phyloP scores from a whole-genome alignment of 129 eudicot species.

The Gnaphalium uliginosum region DNA sequence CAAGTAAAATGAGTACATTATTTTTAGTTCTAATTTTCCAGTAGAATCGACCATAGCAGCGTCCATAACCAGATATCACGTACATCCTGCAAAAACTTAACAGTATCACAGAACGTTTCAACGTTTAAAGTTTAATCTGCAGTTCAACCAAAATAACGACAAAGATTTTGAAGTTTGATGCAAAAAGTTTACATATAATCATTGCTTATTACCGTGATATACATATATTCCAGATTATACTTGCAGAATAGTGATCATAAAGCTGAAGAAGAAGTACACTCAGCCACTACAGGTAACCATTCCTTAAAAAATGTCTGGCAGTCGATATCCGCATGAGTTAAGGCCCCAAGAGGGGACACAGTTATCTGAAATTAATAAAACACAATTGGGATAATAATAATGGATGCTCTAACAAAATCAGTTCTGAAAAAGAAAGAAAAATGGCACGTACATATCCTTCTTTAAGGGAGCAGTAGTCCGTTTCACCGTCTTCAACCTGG shows the following conservation, averaged over 20 bases:
- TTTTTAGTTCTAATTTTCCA: background rate
- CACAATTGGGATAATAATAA: background rate
- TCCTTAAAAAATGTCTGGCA: slow-evolving; percentile 50
- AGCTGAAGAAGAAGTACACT: slow-evolving; percentile 41
- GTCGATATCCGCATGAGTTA: slow-evolving; percentile 67
- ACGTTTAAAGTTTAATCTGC: background rate
- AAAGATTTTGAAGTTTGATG: no score
- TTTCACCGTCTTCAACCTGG: slow-evolving; percentile 52
- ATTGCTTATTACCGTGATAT: background rate
- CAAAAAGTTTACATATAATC: no score
- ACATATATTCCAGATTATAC: slow-evolving; percentile 6
- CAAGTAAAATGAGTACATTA: background rate
- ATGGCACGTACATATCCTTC: slow-evolving; percentile 70
- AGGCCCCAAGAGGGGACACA: slow-evolving; percentile 77
- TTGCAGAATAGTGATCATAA: slow-evolving; percentile 35
- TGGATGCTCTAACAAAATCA: background rate
- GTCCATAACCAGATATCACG: background rate
- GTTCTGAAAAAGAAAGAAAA: background rate
- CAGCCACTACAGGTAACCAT: slow-evolving; percentile 55
- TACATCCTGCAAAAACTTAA: background rate
- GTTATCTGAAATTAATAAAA: slow-evolving; percentile 61
- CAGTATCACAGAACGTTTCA: background rate
- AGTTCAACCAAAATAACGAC: background rate
- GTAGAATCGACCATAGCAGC: background rate
- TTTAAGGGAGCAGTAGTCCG: slow-evolving; percentile 55